phyloP scores from a whole-genome alignment of 2,329 filamentous ascomycete genomes.

The Diaporthe amygdali region DNA sequence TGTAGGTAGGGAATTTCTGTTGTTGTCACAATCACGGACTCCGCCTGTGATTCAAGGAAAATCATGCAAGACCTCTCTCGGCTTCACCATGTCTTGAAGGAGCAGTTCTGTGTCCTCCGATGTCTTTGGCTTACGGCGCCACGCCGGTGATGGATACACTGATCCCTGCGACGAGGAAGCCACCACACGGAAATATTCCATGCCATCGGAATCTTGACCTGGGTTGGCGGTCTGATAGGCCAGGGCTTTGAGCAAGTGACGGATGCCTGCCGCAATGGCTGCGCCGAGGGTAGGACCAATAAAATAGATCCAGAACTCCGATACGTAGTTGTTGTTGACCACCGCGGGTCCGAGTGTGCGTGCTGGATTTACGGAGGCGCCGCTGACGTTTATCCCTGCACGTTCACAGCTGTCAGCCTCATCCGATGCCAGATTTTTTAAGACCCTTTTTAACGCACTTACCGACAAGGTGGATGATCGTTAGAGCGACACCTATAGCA shows the following conservation, averaged over 20 bases:
- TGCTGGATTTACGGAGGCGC: constrained; percentile 51
- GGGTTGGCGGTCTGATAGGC: constrained; percentile 39
- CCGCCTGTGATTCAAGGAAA: background rate
- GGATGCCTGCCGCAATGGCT: constrained; percentile 45
- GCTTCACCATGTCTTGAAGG: background rate
- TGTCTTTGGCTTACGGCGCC: background rate
- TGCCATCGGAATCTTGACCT: constrained; percentile 31
- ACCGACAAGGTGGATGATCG: constrained; percentile 14
- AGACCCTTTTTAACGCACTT: background rate
- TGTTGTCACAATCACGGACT: background rate
- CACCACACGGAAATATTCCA: constrained; percentile 16
- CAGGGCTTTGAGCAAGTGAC: constrained; percentile 40
- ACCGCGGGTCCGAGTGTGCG: constrained; percentile 52
- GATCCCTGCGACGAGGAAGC: constrained; percentile 1
- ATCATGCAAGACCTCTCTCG: background rate
- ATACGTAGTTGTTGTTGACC: constrained; percentile 40
- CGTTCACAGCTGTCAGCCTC: background rate
- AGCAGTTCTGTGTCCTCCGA: background rate
- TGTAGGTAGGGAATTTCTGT: too few species aligned
- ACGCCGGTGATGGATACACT: background rate
- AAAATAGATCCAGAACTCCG: constrained; percentile 57
- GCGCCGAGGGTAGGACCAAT: constrained; percentile 54
- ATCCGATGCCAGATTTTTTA: fast-evolving
- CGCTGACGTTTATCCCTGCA: constrained; percentile 34
- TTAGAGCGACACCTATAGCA: background rate